Evolutionary conservation across 2,329 filamentous ascomycete species (phyloP).

Genomic region (Botrytis hyacinthi): DNA sequence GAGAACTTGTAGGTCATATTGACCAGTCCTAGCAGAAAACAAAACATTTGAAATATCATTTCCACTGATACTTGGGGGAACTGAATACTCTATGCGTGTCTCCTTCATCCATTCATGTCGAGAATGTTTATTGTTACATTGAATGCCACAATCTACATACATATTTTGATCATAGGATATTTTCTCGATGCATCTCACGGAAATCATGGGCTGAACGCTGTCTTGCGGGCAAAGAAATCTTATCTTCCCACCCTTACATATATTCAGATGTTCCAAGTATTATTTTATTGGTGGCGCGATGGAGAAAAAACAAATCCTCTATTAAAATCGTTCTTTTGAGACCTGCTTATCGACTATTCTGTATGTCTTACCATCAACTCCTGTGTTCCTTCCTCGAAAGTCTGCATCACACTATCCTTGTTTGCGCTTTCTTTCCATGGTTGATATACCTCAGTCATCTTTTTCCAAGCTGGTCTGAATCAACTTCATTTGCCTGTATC

Average conservation of each 20-base stretch:
- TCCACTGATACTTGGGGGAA: background rate
- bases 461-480: background rate
- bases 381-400: background rate
- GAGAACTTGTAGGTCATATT: background rate
- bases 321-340: background rate
- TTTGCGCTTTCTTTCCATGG: background rate
- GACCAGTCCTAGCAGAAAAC: no score
- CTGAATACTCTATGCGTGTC: background rate
- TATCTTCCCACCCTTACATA: background rate
- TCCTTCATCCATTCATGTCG: background rate
- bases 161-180: background rate
- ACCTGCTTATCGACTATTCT: background rate
- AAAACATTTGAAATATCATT: background rate
- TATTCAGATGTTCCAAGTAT: background rate
- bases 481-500: background rate
- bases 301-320: background rate
- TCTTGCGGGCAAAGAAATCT: background rate
- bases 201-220: no score
- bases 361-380: conserved; percentile 1
- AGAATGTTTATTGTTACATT: background rate
- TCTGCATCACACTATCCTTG: background rate
- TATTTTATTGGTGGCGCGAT: conserved; percentile 6
- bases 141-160: background rate
- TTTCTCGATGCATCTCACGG: background rate
- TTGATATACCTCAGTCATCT: background rate